phyloP scores from a whole-genome alignment of 306 rosid species.

The Morella rubra region DNA sequence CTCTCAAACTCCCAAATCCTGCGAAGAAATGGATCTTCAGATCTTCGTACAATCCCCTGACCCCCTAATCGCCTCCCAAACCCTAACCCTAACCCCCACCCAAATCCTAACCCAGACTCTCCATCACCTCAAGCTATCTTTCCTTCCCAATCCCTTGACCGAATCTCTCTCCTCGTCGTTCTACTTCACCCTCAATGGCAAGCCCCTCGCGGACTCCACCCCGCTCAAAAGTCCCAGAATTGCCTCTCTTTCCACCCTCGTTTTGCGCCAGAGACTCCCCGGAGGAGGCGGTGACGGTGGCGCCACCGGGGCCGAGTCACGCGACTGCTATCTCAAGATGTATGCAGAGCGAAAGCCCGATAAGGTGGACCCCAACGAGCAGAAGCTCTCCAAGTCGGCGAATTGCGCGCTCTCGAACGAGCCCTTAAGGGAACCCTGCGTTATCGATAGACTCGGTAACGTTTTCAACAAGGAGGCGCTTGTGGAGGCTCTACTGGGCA shows the following conservation, averaged over 20 bases:
- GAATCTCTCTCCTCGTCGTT: conserved; percentile 28
- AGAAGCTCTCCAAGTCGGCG: conserved; percentile 80
- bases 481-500: conserved; percentile 76
- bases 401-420: conserved; percentile 82
- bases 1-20: conserved; percentile 8
- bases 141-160: conserved; percentile 35
- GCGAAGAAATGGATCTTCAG: conserved; percentile 47
- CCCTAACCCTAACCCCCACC: conserved; percentile 28
- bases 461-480: conserved; percentile 76
- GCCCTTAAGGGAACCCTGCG: conserved; percentile 85
- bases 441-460: conserved; percentile 78
- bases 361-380: conserved; percentile 86
- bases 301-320: conserved; percentile 93
- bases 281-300: conserved; percentile 98
- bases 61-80: conserved; percentile 37
- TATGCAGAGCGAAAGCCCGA: conserved; percentile 89
- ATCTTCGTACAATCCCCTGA: conserved; percentile 67
- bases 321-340: conserved; percentile 95
- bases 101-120: conserved; percentile 44
- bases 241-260: conserved; percentile 58
- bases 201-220: conserved; percentile 49
- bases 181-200: conserved; percentile 76
- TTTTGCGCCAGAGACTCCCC: conserved; percentile 48
- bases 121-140: conserved; percentile 51
- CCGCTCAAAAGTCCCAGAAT: conserved; percentile 35